Conservation (phyloP, 1,139 yeast species). For the Suhomyces ambrosiae region DNA sequence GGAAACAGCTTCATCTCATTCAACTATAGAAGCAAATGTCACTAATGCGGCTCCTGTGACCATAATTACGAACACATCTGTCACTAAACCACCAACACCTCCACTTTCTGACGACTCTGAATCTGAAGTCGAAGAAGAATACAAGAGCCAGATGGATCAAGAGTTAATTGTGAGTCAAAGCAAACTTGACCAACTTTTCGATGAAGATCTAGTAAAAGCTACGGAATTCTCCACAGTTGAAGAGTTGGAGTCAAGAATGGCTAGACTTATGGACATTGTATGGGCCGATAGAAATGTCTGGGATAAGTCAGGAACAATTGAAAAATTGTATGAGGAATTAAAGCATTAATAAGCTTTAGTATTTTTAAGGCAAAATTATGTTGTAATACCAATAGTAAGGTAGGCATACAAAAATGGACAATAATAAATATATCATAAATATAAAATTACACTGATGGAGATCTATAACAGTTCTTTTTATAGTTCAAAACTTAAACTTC, state of each 20-base stretch:
- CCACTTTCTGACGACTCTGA: conserved; percentile 16
- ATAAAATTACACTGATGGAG: too few relatives aligned
- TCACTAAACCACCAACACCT: background rate
- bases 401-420: background rate
- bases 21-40: background rate
- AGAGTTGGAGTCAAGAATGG: conserved; percentile 69
- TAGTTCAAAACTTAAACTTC: too few relatives aligned
- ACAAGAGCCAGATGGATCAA: conserved; percentile 19
- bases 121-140: conserved; percentile 26
- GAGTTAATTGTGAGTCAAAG: conserved; percentile 33
- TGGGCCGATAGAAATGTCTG: conserved; percentile 72
- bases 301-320: conserved; percentile 56
- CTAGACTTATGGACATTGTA: conserved; percentile 69
- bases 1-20: too few relatives aligned
- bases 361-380: conserved; percentile 1
- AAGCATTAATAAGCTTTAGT: background rate
- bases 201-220: conserved; percentile 36
- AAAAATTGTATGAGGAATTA: conserved; percentile 26
- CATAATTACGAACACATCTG: background rate
- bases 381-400: too few relatives aligned
- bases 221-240: conserved; percentile 66
- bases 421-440: too few relatives aligned
- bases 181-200: conserved; percentile 23
- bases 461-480: too few relatives aligned
- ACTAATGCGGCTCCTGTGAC: background rate